Conservation (phyloP, 306 rosid species). For the Ceratonia siliqua region DNA sequence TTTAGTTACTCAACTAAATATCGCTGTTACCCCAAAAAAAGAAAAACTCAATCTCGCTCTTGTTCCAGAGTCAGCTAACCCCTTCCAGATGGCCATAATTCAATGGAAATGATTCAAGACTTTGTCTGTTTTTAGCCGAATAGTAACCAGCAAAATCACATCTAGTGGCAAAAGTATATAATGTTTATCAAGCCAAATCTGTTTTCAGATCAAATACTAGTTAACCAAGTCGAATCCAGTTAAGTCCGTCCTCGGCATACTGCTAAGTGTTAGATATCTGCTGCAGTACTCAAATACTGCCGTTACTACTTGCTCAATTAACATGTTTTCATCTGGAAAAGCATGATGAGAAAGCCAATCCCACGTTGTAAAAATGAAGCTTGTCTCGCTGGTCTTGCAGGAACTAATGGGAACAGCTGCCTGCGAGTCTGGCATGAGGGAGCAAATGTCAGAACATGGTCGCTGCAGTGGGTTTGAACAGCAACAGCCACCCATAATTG, state of each 20-base stretch:
- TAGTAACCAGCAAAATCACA: neutral
- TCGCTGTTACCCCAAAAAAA: no score
- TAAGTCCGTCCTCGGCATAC: neutral
- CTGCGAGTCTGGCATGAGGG: neutral
- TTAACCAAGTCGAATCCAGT: neutral
- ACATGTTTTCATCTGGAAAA: neutral
- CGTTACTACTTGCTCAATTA: neutral
- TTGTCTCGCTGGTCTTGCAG: neutral
- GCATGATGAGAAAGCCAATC: neutral
- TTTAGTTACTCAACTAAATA: no score
- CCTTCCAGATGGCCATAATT: no score
- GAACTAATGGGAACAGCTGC: constrained; percentile 3
- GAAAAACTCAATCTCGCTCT: no score
- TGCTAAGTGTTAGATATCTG: neutral
- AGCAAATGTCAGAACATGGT: neutral
- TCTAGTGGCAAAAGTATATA: neutral
- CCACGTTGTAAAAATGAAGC: neutral
- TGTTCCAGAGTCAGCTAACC: no score
- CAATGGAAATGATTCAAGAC: no score
- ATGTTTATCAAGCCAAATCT: neutral
- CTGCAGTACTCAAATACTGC: neutral
- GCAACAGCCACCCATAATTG: no score
- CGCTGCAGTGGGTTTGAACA: neutral
- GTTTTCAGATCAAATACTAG: neutral
- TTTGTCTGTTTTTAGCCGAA: no score